phyloP scores from a whole-genome alignment of 495 filamentous ascomycete species.

The Endocarpon pusillum region DNA sequence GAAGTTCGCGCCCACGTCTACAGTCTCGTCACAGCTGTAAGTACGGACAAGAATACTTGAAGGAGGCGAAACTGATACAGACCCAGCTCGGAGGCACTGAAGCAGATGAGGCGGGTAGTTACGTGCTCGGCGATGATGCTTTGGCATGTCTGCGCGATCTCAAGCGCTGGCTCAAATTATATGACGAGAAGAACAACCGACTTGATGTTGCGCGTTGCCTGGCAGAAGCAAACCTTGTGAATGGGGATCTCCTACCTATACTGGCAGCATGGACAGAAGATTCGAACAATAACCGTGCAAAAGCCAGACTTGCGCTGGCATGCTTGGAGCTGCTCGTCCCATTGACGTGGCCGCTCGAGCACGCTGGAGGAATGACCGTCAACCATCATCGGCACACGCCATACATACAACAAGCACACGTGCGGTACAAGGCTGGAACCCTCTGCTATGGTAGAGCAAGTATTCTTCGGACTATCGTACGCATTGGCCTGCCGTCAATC shows the following conservation, averaged over 20 bases:
- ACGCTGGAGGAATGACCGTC: slow-evolving; percentile 65
- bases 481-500: slow-evolving; percentile 77
- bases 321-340: slow-evolving; percentile 88
- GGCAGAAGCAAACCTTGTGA: slow-evolving; percentile 82
- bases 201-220: slow-evolving; percentile 91
- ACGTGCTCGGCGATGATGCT: slow-evolving; percentile 85
- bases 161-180: slow-evolving; percentile 82
- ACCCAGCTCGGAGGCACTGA: slow-evolving; percentile 71
- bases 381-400: slow-evolving; percentile 87
- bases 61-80: slow-evolving; percentile 10
- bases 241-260: slow-evolving; percentile 79
- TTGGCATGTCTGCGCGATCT: slow-evolving; percentile 82
- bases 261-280: slow-evolving; percentile 54
- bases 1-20: slow-evolving; percentile 83
- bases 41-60: slow-evolving; percentile 17
- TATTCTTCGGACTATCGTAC: slow-evolving; percentile 61
- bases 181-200: slow-evolving; percentile 85
- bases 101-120: slow-evolving; percentile 62
- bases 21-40: slow-evolving; percentile 78
- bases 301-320: slow-evolving; percentile 65
- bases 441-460: slow-evolving; percentile 60
- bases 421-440: slow-evolving; percentile 75
- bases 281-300: slow-evolving; percentile 51
- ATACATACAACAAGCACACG: slow-evolving; percentile 71
- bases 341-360: slow-evolving; percentile 86